Percentiles rank a stretch among this genome's conserved stretches.
phyloP scores from a whole-genome alignment of 805 yeast species.

The Hanseniaspora valbyensis region DNA sequence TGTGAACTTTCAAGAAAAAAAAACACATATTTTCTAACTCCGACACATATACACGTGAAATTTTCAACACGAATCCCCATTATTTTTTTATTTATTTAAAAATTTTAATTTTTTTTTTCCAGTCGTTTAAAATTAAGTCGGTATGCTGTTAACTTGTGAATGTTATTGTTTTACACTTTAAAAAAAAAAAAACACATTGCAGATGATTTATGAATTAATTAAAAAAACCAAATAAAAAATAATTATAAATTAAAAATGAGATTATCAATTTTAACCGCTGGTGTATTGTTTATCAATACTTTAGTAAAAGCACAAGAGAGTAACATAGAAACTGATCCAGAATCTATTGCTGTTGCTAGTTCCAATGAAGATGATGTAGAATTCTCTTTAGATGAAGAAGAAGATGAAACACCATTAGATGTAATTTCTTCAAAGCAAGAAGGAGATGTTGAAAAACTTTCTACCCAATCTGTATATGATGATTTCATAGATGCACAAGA shows the following conservation, averaged over 20 bases:
- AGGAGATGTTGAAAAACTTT: constrained; percentile 20
- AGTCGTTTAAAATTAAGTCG: too few relatives aligned
- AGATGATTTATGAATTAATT: background rate
- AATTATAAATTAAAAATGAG: too few relatives aligned
- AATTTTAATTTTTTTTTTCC: too few relatives aligned
- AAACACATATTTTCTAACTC: too few relatives aligned
- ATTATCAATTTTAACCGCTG: background rate
- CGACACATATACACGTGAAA: too few relatives aligned
- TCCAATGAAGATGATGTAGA: background rate
- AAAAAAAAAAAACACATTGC: background rate
- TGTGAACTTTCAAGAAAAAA: too few relatives aligned
- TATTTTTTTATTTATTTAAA: too few relatives aligned
- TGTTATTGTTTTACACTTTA: too few relatives aligned
- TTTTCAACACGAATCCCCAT: too few relatives aligned
- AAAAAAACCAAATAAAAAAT: too few relatives aligned
- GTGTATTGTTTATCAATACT: background rate
- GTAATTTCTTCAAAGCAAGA: constrained; percentile 13
- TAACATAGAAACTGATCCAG: background rate
- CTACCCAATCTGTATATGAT: constrained; percentile 1
- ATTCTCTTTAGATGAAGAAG: background rate
- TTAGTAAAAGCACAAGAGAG: background rate
- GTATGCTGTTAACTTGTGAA: too few relatives aligned
- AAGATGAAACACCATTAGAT: background rate
- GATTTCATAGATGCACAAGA: background rate
- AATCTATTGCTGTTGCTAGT: background rate